A percentile compares a stretch with the other conserved stretches of the same genome.
Evolutionary conservation across 371 early-diverging fungal genomes (phyloP).

Genomic region (Blakeslea trispora): DNA sequence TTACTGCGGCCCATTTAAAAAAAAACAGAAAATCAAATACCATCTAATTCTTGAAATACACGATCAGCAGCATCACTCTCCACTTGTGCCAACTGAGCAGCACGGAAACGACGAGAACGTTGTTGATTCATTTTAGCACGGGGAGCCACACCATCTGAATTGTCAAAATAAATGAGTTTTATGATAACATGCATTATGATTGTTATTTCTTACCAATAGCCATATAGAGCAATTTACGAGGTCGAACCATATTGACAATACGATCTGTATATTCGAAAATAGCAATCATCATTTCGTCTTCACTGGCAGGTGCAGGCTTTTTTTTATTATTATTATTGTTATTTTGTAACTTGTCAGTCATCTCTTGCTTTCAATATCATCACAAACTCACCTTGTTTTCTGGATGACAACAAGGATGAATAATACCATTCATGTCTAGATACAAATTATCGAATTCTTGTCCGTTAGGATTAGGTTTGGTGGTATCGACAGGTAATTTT

Average conservation of each 20-base stretch:
- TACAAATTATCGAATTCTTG: slow-evolving; percentile 96
- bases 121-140: slow-evolving; percentile 99
- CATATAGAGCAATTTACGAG: slow-evolving; percentile 95
- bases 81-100: slow-evolving; percentile 85
- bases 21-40: slow-evolving; percentile 31
- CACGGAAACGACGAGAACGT: slow-evolving; percentile 94
- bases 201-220: slow-evolving; percentile 92
- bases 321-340: too few relatives aligned
- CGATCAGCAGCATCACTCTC: slow-evolving; percentile 75
- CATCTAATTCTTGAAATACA: slow-evolving; percentile 62
- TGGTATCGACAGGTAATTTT: slow-evolving; percentile 81
- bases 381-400: slow-evolving; percentile 79
- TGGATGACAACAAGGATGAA: slow-evolving; percentile 98
- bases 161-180: too few relatives aligned
- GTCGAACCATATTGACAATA: slow-evolving; percentile 89
- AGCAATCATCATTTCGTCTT: slow-evolving; percentile 93
- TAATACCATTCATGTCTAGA: slow-evolving; percentile 99
- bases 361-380: too few relatives aligned
- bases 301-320: slow-evolving; percentile 90
- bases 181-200: too few relatives aligned
- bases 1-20: too few relatives aligned
- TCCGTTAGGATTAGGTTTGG: slow-evolving; percentile 92
- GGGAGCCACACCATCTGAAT: slow-evolving; percentile 99
- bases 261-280: slow-evolving; percentile 96
- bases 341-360: slow-evolving; percentile 16